Evolutionary conservation across 352 stramenopile species (phyloP), one percentile per base, ranked within the genome.

Genomic region (Globisporangium paddicum): DNA sequence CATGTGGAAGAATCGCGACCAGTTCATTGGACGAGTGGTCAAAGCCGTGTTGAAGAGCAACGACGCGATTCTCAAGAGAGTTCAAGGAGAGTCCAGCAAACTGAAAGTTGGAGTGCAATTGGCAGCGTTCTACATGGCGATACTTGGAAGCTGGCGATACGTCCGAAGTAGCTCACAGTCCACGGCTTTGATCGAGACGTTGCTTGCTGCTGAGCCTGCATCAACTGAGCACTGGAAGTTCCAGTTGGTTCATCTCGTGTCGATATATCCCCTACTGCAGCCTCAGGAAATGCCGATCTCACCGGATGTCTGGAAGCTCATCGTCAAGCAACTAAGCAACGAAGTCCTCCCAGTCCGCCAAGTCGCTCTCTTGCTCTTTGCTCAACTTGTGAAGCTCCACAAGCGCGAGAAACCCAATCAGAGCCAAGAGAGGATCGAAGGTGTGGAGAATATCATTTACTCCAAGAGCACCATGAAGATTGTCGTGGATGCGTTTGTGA

Each of bases 191-290:
- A 30, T 89, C 45, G 47, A 67, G 21, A 49, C 64, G 18, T 21
- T 90, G 9, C 9, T 89, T 6, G 47, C 57, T 10, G 62, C 69
- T 0, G 75, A 93, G 41, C 75, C 75, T 19, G 23, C 59, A 4
- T 18, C 62, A 4, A 62, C 63, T 5, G 77, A 81, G 28, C 83
- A 93, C 56, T 93, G 83, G 83, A 88, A 89, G 63, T 75, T 87
- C 25, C 83, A 91, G 23, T 46, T 93, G 23, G 79, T 93, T 75
- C 76, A 90, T 45, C 62, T 93, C 25, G 83, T 87, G 19, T 71
- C 67, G 38, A 56, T 93, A 16, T 88, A 83, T 58, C 83, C 81
- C 18, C 70, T 85, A 37, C 63, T 93, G 32, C 77, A 90, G 44
- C 52, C 54, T 4, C 64, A 82, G 2, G 68, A 72, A 25, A 63